Base-by-base conservation (phyloP, 1,284 basidiomycete genomes). In the Apiotrichum sp. region DNA sequence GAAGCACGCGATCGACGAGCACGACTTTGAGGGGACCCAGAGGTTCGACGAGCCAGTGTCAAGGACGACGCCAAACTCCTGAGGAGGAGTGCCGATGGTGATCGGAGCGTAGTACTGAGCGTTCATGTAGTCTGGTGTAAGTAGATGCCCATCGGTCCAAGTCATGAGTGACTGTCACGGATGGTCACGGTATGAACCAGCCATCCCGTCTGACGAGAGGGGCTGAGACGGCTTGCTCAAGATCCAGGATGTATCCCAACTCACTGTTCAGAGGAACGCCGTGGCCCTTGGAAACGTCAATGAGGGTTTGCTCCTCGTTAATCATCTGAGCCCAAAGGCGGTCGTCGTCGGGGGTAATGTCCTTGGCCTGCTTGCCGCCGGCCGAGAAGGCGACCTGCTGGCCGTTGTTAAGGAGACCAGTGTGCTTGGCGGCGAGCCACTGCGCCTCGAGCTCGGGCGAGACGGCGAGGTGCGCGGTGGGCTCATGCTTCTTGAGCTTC, bases 1-100 rank as follows among this genome's bases (percentile, higher is more conserved):
- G 87, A 98, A 98, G 80, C 96, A 99, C 32, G 96, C 93, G 68
- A 99, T 98, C 36, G 91, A 95, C 10, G 85, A 88, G 80, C 96
- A 99, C 64, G 83, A 78, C 36, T 79, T 77, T 67, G 91, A 91
- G 9, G 96, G 96, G 33, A 81, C 75, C 76, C 75, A 76, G 44
- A 83, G 74, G 73, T 83, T 62, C 6, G 88, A 74, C 0, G 89
- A 92, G 3, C 90, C 91, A 0, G 86, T 88, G 68, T 88, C 80
- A 42, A 80, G 75, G 11, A 79, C 68, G 40, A 81, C 72, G 35
- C 76, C 72, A 57, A 79, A 72, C 58, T 74, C 66, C 68, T 84
- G 82, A 16, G 72, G 71, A 38, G 77, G 77, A 7, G 71, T 78
- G 47, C 80, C 95, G 54, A 98, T 75, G 9, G 79, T 77, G 63